phyloP scores from a whole-genome alignment of 2,329 filamentous ascomycete genomes.

The Akanthomyces uredinophilus region DNA sequence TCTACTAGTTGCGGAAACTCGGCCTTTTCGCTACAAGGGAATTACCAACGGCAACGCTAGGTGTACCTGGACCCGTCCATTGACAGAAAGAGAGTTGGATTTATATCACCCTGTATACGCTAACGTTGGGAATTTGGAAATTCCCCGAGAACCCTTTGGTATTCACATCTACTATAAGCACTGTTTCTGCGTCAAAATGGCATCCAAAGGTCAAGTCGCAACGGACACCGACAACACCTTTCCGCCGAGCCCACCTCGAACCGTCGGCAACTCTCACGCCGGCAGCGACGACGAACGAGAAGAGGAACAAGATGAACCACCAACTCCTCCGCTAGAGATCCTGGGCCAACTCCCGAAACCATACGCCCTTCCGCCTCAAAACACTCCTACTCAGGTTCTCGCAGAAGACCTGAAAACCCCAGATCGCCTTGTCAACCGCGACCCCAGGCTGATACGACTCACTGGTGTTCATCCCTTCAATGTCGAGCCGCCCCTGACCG shows the following conservation, averaged over 20 bases:
- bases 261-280: constrained; percentile 27
- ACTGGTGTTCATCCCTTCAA: constrained; percentile 92
- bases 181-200: not conserved
- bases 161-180: not conserved
- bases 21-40: not conserved
- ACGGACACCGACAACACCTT: not conserved
- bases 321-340: constrained; percentile 14
- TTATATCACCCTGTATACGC: not conserved
- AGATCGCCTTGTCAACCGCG: constrained; percentile 73
- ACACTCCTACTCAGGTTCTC: constrained; percentile 57
- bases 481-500: constrained; percentile 74
- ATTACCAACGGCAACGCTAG: not conserved
- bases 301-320: not conserved
- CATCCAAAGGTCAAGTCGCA: not conserved
- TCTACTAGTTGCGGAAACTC: not conserved
- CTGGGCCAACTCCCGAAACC: constrained; percentile 18
- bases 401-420: constrained; percentile 78
- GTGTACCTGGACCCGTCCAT: not conserved
- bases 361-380: constrained; percentile 66
- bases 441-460: constrained; percentile 75
- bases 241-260: constrained; percentile 14
- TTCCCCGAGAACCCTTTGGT: not conserved
- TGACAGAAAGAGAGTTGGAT: not conserved
- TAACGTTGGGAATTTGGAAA: not conserved
- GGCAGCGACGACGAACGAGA: constrained; percentile 28